phyloP scores from a whole-genome alignment of 1,139 yeast species.

The Diutina siamensis region DNA sequence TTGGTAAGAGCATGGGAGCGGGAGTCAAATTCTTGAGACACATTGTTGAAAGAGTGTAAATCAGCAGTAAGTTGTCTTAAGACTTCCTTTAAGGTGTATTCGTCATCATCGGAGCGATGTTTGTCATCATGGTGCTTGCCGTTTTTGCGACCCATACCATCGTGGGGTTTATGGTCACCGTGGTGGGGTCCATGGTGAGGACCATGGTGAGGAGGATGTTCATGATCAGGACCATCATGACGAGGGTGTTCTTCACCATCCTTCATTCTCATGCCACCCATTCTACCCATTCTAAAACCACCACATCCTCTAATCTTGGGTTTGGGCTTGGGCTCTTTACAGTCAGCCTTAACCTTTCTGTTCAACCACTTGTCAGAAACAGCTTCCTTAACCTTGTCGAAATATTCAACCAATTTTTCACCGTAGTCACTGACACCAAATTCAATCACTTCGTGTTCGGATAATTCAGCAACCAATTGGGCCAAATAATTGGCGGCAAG shows the following conservation, averaged over 20 bases:
- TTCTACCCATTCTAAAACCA: background rate
- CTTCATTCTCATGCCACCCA: background rate
- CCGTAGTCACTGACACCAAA: conserved; percentile 29
- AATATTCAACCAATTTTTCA: conserved; percentile 20
- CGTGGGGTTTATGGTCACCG: background rate
- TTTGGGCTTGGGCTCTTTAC: background rate
- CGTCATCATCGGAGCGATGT: background rate
- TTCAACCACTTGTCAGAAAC: conserved; percentile 2
- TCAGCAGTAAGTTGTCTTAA: conserved; percentile 17
- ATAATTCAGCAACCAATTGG: conserved; percentile 17
- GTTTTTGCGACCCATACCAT: background rate
- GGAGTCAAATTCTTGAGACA: conserved; percentile 27
- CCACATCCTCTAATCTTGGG: background rate
- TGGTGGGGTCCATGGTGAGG: background rate
- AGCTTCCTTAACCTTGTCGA: conserved; percentile 13
- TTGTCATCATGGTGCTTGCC: background rate
- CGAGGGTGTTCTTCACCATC: background rate
- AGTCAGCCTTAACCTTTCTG: background rate
- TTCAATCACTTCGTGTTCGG: conserved; percentile 42
- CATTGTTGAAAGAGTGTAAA: conserved; percentile 16
- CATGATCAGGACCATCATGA: background rate
- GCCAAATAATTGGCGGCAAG: conserved; percentile 42
- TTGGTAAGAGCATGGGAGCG: conserved; percentile 17
- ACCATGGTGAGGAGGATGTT: background rate
- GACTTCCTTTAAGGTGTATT: conserved; percentile 18